phyloP scores from a whole-genome alignment of 2,329 filamentous ascomycete species.

The Exutisphaerella laricina region DNA sequence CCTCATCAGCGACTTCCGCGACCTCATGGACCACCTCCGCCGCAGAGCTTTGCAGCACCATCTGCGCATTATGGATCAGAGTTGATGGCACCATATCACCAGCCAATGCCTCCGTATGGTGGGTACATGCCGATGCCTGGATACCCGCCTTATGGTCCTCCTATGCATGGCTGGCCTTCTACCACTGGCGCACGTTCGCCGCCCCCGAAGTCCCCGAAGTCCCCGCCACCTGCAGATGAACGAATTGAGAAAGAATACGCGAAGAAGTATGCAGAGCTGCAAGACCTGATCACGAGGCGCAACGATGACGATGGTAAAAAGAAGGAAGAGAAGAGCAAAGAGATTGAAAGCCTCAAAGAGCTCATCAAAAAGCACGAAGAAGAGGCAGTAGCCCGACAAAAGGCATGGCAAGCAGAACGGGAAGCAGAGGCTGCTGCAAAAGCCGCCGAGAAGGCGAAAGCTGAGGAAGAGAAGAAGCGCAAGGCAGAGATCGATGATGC shows the following conservation, averaged over 20 bases:
- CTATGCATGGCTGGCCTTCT: slow-evolving; percentile 15
- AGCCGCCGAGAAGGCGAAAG: slow-evolving; percentile 34
- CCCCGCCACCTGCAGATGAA: slow-evolving; percentile 8
- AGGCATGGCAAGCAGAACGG: slow-evolving; percentile 19
- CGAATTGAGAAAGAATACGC: slow-evolving; percentile 14
- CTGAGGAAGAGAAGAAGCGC: slow-evolving; percentile 48
- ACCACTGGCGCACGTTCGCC: slow-evolving; percentile 22
- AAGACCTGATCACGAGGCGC: slow-evolving; percentile 20
- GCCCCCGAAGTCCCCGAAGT: too few relatives aligned
- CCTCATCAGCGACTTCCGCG: slow-evolving; percentile 19
- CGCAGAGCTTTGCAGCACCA: slow-evolving; percentile 28
- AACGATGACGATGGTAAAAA: slow-evolving; percentile 8
- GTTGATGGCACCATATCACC: slow-evolving; percentile 25
- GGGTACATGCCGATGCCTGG: slow-evolving; percentile 16
- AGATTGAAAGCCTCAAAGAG: slow-evolving; percentile 34
- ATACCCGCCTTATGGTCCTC: slow-evolving; percentile 13
- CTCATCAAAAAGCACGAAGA: slow-evolving; percentile 41
- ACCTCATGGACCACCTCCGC: slow-evolving; percentile 24
- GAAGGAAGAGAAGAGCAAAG: slow-evolving; percentile 22
- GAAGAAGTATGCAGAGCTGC: slow-evolving; percentile 21
- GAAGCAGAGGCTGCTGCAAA: slow-evolving; percentile 31
- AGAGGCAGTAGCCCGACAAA: slow-evolving; percentile 28
- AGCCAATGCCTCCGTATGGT: slow-evolving; percentile 18
- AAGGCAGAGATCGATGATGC: slow-evolving; percentile 39
- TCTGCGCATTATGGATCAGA: slow-evolving; percentile 26